Evolutionary conservation across 768 basidiomycete species (phyloP), one percentile per base, ranked within the genome.

Genomic region (Agaricus bisporus): DNA sequence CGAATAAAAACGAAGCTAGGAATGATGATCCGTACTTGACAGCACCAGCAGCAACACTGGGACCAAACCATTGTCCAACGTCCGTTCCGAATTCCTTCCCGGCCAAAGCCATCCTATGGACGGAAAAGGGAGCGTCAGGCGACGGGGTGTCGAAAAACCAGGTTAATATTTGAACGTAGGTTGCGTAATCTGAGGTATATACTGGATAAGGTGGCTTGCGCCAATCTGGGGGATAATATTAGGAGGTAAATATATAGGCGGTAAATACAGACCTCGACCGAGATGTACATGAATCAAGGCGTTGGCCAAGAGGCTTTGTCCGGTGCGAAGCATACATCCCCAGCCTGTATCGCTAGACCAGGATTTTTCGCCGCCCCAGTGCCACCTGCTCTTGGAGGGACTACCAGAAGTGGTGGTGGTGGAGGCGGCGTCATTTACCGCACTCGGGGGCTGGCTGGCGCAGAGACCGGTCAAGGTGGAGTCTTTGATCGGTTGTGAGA

Each of bases 51-150:
- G 95, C 97, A 0, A 91, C 93, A 64, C 91, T 95, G 0, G 95
- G 95, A 0, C 95, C 95, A 63, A 98, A 98, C 95, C 95, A 98
- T 67, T 93, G 88, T 1, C 95, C 95, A 0, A 98, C 88, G 59
- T 93, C 91, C 57, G 91, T 98, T 11, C 95, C 95, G 1, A 98
- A 78, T 60, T 94, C 88, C 64, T 98, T 95, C 0, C 95, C 95
- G 0, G 94, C 88, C 18, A 94, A 73, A 0, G 95, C 95, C 88
- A 99, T 97, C 44, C 92, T 81, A 68, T 99, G 95, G 6, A 99
- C 91, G 59, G 90, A 89, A 66, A 99, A 99, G 0, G 95, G 95
- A 15, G 87, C 84, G 28, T 86, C 74, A 0, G 89, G 82, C 0
- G 85, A 78, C 0, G 95, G 95, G 2, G 87, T 85, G 64, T 99